Base-by-base conservation (phyloP, 176 grass and related monocot species). In the Rhynchospora pubera region DNA sequence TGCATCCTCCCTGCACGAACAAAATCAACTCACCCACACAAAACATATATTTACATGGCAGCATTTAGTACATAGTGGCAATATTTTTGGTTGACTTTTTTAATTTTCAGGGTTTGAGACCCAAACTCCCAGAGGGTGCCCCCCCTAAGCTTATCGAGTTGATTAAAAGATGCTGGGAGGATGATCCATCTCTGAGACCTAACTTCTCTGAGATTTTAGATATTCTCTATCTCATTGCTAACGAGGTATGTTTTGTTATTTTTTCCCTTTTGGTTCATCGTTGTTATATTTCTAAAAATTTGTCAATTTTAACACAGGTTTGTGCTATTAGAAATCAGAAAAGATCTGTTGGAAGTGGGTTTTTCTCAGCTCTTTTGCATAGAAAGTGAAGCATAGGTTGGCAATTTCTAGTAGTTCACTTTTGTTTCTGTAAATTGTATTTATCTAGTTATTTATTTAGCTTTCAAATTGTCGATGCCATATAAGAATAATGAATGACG, bases 161-260 rank as follows among this genome's bases (percentile, higher is more conserved):
- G 18, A 86, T 94, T 57, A 77, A 92, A 55, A 90, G 83, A 71
- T 94, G 93, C 78, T 94, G 93, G 93, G 85, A 88, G 81, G 77
- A 88, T 70, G 85, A 92, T 85, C 93, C 93, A 70, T 66, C 90
- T 65, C 72, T 82, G 62, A 91, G 93, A 72, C 90, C 93, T 77
- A 86, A 91, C n/a, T 94, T 94, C 45, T 83, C 84, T 79, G 93
- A 94, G 84, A 86, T 94, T 82, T 63, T 94, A 30, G 88, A 88
- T 57, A 87, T 87, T 68, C 59, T 94, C 24, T 81, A 87, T 46
- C 60, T 85, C 10, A 87, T 90, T 62, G 87, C 28, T 26, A 87
- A 88, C 60, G 85, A 92, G 90, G 93, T 94, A 14, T 69, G 39
- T 45, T 70, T 18, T 14, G 9, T 69, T 44, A 26, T 2, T 70